Evolutionary conservation across 2,329 filamentous ascomycete genomes (phyloP), one percentile per base, ranked within the genome.

Genomic region (Ascochyta lentis): DNA sequence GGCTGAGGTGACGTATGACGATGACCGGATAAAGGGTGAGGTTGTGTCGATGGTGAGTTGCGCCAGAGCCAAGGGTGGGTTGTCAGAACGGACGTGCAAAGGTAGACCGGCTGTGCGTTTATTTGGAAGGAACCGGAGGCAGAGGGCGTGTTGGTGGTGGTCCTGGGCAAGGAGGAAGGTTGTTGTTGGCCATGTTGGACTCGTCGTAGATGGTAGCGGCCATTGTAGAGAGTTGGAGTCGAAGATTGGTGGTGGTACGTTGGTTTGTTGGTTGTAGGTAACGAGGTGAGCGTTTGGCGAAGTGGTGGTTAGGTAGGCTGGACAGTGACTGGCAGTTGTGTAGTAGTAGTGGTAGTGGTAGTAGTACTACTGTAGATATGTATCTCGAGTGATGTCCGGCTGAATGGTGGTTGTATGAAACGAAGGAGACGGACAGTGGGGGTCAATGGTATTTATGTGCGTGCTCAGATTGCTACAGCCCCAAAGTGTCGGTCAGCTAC

Each of bases 121-220:
- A 78, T 71, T 78, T 78, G 51, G 71, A 74, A 24, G 79, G 79
- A 35, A 80, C 72, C 31, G 78, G 78, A 63, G 79, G 79, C 42
- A 81, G 71, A 65, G 79, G 79, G 53, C 79, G 73, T 50, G 76
- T 80, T 60, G 79, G 79, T 67, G 79, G 78, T 59, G 79, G 79
- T 51, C 78, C 78, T 37, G 79, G 79, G 73, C 77, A 79, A 29
- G 79, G 79, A 56, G 78, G 78, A 40, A 80, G 76, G 68, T 77
- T 79, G 54, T 77, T 68, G 44, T 69, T 66, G 54, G 70, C 61
- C 73, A 76, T 76, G 63, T 63, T 68, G 61, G 66, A 66, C 61
- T 75, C 72, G 65, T 79, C 70, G 72, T 75, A 71, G 61, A 66
- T 61, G 61, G 67, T 63, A 46, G 69, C 68, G 58, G 69, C 69